Evolutionary conservation across 805 yeast genomes (phyloP), one percentile per base, ranked within the genome.

Genomic region (Saturnispora zaruensis): DNA sequence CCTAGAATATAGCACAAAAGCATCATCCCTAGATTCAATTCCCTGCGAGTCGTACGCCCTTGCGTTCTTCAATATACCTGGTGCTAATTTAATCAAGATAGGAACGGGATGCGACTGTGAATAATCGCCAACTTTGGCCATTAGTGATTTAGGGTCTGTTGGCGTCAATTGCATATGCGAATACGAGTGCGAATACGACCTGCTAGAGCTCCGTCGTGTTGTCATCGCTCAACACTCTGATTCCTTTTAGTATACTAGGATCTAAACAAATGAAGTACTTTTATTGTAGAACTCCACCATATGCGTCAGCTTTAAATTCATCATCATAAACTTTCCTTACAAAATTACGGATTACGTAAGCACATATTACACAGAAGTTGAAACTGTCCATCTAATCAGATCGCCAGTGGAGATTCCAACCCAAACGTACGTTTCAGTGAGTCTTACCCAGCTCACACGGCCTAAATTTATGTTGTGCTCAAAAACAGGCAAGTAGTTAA

Each of bases 1-100:
- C 50, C 89, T 64, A 42, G 76, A 65, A 57, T 80, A 81, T 49
- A 79, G 64, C 28, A 79, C 63, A 57, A 75, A 83, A 0, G 87
- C 78, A 51, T 75, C 76, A 40, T 71, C 73, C 40, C 66, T 59
- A 26, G 74, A 68, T 20, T 25, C 50, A 11, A 25, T 21, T 14
- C 69, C 66, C 41, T 72, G 76, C 20, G 63, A 60, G 18, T 68
- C 68, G 60, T 72, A 78, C 20, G 73, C 62, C 28, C 67, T 66
- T 0, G 81, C 79, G 66, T 60, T 82, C 61, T 67, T 71, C 54
- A 66, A 65, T 57, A 74, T 66, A 16, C 72, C 73, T 42, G 65
- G 69, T 47, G 75, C 79, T 44, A 82, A 74, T 50, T 81, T 73
- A 28, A 82, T 57, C 74, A 87, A 82, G 21, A 76, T 63, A 42